Conservation (phyloP, 2,329 filamentous ascomycete genomes). For the Anthostomella pinea region DNA sequence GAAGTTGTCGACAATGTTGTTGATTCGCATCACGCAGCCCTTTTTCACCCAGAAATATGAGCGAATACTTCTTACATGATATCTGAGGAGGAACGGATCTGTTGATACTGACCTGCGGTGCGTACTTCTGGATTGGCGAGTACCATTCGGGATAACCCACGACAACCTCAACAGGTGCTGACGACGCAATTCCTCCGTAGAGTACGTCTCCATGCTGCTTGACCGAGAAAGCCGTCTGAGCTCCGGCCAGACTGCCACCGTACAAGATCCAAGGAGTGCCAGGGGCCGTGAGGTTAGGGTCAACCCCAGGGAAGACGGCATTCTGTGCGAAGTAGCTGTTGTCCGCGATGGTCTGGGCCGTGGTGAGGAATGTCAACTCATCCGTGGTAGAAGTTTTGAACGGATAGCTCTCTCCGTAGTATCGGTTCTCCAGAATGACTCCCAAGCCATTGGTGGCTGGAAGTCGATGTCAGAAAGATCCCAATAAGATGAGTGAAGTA, state of each 20-base stretch:
- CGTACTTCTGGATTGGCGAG: slow-evolving; percentile 46
- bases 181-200: slow-evolving; percentile 48
- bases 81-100: no score
- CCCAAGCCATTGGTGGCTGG: slow-evolving; percentile 48
- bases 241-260: slow-evolving; percentile 30
- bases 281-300: slow-evolving; percentile 40
- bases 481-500: slow-evolving; percentile 1
- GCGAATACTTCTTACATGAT: no score
- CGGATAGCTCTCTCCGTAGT: slow-evolving; percentile 49
- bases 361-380: slow-evolving; percentile 46
- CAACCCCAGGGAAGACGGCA: slow-evolving; percentile 42
- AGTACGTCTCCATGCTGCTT: slow-evolving; percentile 43
- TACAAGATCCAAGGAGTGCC: slow-evolving; percentile 37
- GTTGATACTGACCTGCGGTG: slow-evolving; percentile 35
- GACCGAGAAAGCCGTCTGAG: slow-evolving; percentile 39
- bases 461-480: not conserved
- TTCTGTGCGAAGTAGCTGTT: slow-evolving; percentile 50
- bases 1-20: slow-evolving; percentile 47
- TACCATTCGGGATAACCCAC: slow-evolving; percentile 50
- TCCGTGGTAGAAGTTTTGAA: slow-evolving; percentile 47
- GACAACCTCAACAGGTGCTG: slow-evolving; percentile 39
- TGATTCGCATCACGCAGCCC: slow-evolving; percentile 48
- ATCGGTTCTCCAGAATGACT: slow-evolving; percentile 51
- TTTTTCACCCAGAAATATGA: not conserved
- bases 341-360: slow-evolving; percentile 51